Evolutionary conservation across 495 filamentous ascomycete species (phyloP).

Genomic region (Neurospora tetrasperma): DNA sequence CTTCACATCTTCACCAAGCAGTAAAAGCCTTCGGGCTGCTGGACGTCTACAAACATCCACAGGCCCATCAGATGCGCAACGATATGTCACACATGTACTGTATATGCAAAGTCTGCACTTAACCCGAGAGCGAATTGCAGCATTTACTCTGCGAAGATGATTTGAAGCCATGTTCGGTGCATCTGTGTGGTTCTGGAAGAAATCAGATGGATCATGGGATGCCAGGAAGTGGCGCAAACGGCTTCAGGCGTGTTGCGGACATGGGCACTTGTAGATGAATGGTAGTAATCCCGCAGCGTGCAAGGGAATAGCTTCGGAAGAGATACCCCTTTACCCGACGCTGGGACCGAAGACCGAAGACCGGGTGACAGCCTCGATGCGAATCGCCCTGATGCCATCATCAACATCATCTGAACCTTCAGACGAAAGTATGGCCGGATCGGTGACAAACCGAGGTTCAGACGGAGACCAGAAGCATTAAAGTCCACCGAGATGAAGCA

Average conservation of each 20-base stretch:
- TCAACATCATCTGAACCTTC: neutral
- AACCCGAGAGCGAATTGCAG: neutral
- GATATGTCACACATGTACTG: neutral
- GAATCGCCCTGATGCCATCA: neutral
- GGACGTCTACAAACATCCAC: neutral
- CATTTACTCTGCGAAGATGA: neutral
- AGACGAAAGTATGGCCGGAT: neutral
- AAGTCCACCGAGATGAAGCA: neutral
- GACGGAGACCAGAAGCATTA: neutral
- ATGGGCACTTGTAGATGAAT: neutral
- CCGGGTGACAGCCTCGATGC: neutral
- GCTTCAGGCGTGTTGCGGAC: neutral
- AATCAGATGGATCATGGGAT: neutral
- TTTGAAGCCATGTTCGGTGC: neutral
- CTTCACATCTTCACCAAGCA: neutral
- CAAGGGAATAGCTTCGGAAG: neutral
- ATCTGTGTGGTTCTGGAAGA: neutral
- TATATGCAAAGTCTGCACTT: neutral
- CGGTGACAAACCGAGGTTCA: neutral
- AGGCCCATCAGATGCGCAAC: neutral
- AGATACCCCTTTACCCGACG: neutral
- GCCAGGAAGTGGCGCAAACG: neutral
- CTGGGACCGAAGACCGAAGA: neutral
- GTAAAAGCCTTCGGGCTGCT: neutral
- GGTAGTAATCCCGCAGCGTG: neutral